Evolutionary conservation across 306 rosid species (phyloP).

Genomic region (Sphenostylis stenocarpa): DNA sequence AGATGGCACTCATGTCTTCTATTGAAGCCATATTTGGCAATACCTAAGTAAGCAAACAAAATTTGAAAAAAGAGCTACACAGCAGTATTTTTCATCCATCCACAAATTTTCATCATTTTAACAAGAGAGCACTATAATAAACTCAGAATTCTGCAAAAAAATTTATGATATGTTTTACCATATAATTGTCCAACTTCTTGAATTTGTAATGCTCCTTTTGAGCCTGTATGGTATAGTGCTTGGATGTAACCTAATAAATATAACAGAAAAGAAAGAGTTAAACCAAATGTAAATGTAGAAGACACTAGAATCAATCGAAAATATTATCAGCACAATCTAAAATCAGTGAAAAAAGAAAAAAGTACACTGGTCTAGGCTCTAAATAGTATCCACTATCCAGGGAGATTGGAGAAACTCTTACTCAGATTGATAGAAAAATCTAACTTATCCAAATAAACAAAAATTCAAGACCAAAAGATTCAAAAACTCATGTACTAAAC

Average conservation of each 20-base stretch:
- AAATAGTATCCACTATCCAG: not conserved
- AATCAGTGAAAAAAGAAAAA: not conserved
- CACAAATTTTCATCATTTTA: slow-evolving; percentile 19
- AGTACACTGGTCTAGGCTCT: not conserved
- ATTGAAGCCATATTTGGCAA: slow-evolving; percentile 96
- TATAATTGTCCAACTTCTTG: slow-evolving; percentile 69
- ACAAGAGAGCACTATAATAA: slow-evolving; percentile 25
- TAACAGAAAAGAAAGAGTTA: slow-evolving; percentile 21
- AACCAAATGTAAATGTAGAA: slow-evolving; percentile 11
- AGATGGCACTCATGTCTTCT: slow-evolving; percentile 74
- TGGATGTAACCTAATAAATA: slow-evolving; percentile 79
- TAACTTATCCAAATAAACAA: not conserved
- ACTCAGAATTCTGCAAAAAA: not conserved
- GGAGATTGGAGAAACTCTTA: slow-evolving; percentile 12
- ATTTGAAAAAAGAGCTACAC: slow-evolving; percentile 15
- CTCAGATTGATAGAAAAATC: slow-evolving; percentile 20
- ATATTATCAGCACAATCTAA: not conserved
- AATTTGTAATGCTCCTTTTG: slow-evolving; percentile 87
- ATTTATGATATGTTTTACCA: slow-evolving; percentile 51
- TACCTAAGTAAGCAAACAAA: slow-evolving; percentile 57
- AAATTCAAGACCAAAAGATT: slow-evolving; percentile 9
- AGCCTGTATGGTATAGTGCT: slow-evolving; percentile 84
- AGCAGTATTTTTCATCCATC: slow-evolving; percentile 9
- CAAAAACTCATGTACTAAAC: slow-evolving; percentile 3
- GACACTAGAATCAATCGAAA: slow-evolving; percentile 12